phyloP scores from a whole-genome alignment of 1,284 basidiomycete species.

The Ganoderma boninense region DNA sequence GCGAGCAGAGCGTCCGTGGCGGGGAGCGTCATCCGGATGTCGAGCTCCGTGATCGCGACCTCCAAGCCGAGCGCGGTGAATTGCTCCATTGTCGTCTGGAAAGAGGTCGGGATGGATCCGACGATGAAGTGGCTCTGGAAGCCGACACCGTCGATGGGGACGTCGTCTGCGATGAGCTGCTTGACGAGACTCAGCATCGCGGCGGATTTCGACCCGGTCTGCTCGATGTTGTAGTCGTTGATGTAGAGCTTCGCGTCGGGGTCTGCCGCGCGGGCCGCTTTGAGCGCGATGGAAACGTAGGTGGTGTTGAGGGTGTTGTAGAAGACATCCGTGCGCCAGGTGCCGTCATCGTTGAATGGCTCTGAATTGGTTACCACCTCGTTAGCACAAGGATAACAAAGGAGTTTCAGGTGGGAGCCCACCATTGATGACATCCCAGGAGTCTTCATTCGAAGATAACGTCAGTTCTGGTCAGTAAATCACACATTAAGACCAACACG shows the following conservation, averaged over 20 bases:
- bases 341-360: slow-evolving; percentile 69
- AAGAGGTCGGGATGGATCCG: slow-evolving; percentile 49
- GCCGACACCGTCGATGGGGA: slow-evolving; percentile 60
- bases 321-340: slow-evolving; percentile 57
- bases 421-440: slow-evolving; percentile 51
- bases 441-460: slow-evolving; percentile 20
- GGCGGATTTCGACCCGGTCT: slow-evolving; percentile 50
- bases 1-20: slow-evolving; percentile 52
- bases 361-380: slow-evolving; percentile 39
- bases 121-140: slow-evolving; percentile 62
- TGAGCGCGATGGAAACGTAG: slow-evolving; percentile 54
- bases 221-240: slow-evolving; percentile 62
- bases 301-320: slow-evolving; percentile 53
- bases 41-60: slow-evolving; percentile 64
- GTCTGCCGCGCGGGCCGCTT: slow-evolving; percentile 55
- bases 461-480: slow-evolving; percentile 7
- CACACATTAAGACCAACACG: too few species aligned
- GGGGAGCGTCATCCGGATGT: slow-evolving; percentile 60
- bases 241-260: slow-evolving; percentile 51
- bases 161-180: slow-evolving; percentile 47
- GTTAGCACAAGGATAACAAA: background rate
- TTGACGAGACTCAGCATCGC: slow-evolving; percentile 56
- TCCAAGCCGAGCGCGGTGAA: slow-evolving; percentile 61
- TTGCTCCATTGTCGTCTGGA: slow-evolving; percentile 51
- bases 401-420: background rate